Percentiles rank a stretch among this genome's conserved stretches.
These are phyloP conservation scores for Didymella segeticola DNA, from an alignment of 2,329 filamentous ascomycete genomes.

Conservation along the genomic window DNA sequence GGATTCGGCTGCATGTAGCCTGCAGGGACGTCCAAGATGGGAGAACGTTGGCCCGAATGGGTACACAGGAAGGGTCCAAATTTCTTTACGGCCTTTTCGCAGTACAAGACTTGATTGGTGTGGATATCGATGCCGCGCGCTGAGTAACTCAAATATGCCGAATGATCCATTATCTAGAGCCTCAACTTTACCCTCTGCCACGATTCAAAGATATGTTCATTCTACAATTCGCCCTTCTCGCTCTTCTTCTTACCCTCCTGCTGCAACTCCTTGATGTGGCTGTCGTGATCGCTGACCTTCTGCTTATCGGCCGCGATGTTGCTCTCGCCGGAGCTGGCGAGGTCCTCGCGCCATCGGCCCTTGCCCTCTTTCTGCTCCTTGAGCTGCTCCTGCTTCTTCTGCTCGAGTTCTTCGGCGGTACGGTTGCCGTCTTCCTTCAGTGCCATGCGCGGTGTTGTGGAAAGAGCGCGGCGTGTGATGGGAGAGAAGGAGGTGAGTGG, in stretches of 20 bases:
- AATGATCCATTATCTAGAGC: background rate
- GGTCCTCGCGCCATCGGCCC: conserved; percentile 53
- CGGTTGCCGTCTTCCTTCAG: conserved; percentile 53
- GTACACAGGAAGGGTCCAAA: conserved; percentile 1
- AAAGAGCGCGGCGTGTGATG: conserved; percentile 36
- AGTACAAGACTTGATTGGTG: conserved; percentile 3
- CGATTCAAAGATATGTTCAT: too few species aligned
- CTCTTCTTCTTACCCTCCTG: conserved; percentile 52
- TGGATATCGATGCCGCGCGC: background rate
- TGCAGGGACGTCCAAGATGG: conserved; percentile 2
- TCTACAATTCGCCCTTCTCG: conserved; percentile 45
- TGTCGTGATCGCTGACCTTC: conserved; percentile 51
- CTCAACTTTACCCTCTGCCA: too few species aligned
- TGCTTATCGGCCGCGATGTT: conserved; percentile 53
- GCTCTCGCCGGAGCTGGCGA: conserved; percentile 51
- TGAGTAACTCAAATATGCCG: background rate
- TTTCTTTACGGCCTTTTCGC: background rate
- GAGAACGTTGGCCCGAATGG: background rate
- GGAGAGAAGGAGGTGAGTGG: conserved; percentile 11
- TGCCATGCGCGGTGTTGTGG: conserved; percentile 35
- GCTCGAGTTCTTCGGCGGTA: conserved; percentile 50
- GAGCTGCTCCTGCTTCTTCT: conserved; percentile 54
- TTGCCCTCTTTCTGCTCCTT: conserved; percentile 52
- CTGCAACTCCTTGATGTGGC: conserved; percentile 55
- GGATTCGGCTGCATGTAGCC: conserved; percentile 16